A percentile compares a stretch with the other conserved stretches of the same genome.
Evolutionary conservation across 1,284 basidiomycete species (phyloP).

Genomic region (Tilletiopsis washingtonensis): DNA sequence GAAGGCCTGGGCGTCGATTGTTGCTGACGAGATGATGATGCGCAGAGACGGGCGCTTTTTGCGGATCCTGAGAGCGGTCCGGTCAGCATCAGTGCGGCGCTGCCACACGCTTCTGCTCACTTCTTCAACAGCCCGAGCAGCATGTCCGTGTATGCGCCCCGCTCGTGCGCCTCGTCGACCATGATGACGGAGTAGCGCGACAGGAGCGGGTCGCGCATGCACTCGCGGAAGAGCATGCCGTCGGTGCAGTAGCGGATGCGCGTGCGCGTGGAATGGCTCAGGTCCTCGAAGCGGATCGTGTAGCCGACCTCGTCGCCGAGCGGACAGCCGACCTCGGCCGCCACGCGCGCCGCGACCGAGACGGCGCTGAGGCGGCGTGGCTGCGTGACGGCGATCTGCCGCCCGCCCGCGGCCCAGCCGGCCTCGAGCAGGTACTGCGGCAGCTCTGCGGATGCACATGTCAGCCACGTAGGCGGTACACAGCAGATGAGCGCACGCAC

Average conservation of each 20-base stretch:
- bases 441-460: slow-evolving; percentile 57
- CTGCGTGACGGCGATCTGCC: slow-evolving; percentile 46
- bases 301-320: slow-evolving; percentile 70
- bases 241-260: slow-evolving; percentile 44
- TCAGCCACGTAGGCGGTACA: not conserved
- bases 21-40: slow-evolving; percentile 87
- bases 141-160: slow-evolving; percentile 48
- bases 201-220: slow-evolving; percentile 34
- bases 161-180: slow-evolving; percentile 51
- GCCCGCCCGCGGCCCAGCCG: slow-evolving; percentile 49
- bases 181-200: slow-evolving; percentile 46
- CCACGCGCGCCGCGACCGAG: slow-evolving; percentile 47
- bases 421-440: slow-evolving; percentile 88
- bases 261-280: slow-evolving; percentile 39
- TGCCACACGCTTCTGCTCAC: slow-evolving; percentile 47
- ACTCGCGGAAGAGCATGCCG: slow-evolving; percentile 35
- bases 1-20: slow-evolving; percentile 81
- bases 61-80: slow-evolving; percentile 54
- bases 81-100: not conserved
- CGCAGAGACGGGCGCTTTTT: slow-evolving; percentile 79
- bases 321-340: slow-evolving; percentile 47
- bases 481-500: slow-evolving; percentile 9
- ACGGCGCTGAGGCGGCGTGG: slow-evolving; percentile 47
- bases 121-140: slow-evolving; percentile 49
- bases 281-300: slow-evolving; percentile 49